Percentiles rank a stretch among this genome's conserved stretches.
Conservation (phyloP, 192 early-diverging fungal genomes). For the Coemansia sp. region DNA sequence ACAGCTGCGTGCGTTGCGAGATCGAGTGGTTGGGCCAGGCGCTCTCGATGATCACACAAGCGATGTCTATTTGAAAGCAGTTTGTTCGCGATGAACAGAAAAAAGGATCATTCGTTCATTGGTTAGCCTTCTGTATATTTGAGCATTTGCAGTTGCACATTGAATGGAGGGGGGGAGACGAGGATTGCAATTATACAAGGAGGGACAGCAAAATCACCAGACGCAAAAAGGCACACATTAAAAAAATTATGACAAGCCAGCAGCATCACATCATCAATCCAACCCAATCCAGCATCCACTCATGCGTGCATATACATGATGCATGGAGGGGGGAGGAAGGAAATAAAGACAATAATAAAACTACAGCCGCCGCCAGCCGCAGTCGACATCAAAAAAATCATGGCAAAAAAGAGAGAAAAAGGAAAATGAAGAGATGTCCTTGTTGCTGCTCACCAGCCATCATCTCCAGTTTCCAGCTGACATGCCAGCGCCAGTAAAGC, state of each 20-base stretch:
- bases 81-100: no score
- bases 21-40: constrained; percentile 53
- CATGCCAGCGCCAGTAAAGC: no score
- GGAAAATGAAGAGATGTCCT: neutral
- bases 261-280: neutral
- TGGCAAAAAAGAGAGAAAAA: constrained; percentile 1
- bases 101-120: neutral
- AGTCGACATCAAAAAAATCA: constrained; percentile 1
- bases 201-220: constrained; percentile 2
- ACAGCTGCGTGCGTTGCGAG: constrained; percentile 51
- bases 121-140: no score
- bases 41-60: constrained; percentile 51
- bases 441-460: no score
- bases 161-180: no score
- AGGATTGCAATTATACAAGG: no score
- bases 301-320: constrained; percentile 17
- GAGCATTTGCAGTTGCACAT: no score
- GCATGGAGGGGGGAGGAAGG: constrained; percentile 6
- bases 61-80: constrained; percentile 41
- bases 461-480: no score
- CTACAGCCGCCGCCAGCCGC: neutral
- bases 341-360: constrained; percentile 3
- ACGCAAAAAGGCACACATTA: neutral
- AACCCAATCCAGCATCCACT: neutral
- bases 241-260: neutral